Base-by-base conservation (phyloP, 495 filamentous ascomycete species). In the Beverwykella pulmonaria region DNA sequence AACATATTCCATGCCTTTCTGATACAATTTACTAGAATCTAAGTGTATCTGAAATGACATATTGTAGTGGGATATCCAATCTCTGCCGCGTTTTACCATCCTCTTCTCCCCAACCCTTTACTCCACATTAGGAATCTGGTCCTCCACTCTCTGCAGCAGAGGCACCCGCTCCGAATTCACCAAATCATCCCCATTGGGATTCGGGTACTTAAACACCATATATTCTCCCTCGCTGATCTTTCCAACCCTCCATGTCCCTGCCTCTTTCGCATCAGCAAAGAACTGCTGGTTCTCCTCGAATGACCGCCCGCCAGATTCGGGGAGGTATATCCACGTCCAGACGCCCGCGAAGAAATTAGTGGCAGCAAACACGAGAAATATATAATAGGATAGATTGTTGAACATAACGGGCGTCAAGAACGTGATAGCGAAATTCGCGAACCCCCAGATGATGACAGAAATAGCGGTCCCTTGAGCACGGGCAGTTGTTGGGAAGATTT, bases 281-380 rank as follows among this genome's bases (percentile, higher is more conserved):
- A 85, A 85, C 58, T 77, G 65, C 67, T 84, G 80, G 58, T 85
- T 85, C 63, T 83, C 83, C 61, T 86, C 82, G 56, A 85, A 85
- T 47, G 76, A 79, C 44, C 83, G 65, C 23, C 80, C 81, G 1
- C 83, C 83, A 23, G 74, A 82, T 69, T 86, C 84, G 19, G 83
- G 83, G 9, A 70, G 73, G 61, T 82, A 85, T 0, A 75, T 60
- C 68, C 76, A 86, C 0, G 83, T 84, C 77, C 78, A 81, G 69
- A 76, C 74, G 1, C 81, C 84, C 1, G 82, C 84, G 47, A 86
- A 76, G 1, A 72, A 56, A 61, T 87, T 87, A 3, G 82, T 86
- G 10, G 65, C 71, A 0, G 76, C 77, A 63, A 87, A 85, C 17
- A 84, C 76, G 0, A 84, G 61, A 75, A 86, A 86, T 20, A 86